These are phyloP conservation scores for Adansonia grandidieri DNA, from an alignment of 441 rosid species.

Conservation along the genomic window DNA sequence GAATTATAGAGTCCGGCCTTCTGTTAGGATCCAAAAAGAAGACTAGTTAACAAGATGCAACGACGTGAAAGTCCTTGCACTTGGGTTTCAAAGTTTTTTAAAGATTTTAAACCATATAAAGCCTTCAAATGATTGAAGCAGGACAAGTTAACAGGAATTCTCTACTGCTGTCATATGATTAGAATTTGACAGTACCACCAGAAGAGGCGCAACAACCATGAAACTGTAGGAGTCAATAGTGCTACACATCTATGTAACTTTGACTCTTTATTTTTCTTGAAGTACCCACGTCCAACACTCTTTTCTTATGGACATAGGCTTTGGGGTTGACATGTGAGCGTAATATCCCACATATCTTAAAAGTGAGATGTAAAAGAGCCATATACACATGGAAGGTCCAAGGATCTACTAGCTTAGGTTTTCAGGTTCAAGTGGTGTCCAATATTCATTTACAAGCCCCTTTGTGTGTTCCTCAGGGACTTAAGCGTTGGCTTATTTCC, in stretches of 20 bases:
- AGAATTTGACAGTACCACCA: not conserved
- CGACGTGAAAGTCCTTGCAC: not conserved
- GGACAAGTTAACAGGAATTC: not conserved
- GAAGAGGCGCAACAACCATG: not conserved
- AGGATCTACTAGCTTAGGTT: not conserved
- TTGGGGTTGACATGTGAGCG: not conserved
- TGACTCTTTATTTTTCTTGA: not conserved
- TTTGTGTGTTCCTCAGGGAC: constrained; percentile 6
- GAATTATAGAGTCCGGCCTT: not conserved
- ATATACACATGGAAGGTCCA: not conserved
- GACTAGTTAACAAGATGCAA: not conserved
- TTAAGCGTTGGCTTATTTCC: not conserved
- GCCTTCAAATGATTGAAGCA: not conserved
- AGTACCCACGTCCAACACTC: not conserved
- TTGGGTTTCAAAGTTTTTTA: not conserved
- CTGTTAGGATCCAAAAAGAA: not conserved
- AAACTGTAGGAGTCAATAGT: not conserved
- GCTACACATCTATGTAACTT: not conserved
- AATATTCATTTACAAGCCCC: constrained; percentile 1
- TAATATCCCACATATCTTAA: not conserved
- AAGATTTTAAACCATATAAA: not conserved
- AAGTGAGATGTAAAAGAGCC: not conserved
- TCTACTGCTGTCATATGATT: not conserved
- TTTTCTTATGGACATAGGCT: not conserved
- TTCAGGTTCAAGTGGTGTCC: not conserved